Conservation (phyloP, 2,329 filamentous ascomycete species). For the Hypoxylon sp. region DNA sequence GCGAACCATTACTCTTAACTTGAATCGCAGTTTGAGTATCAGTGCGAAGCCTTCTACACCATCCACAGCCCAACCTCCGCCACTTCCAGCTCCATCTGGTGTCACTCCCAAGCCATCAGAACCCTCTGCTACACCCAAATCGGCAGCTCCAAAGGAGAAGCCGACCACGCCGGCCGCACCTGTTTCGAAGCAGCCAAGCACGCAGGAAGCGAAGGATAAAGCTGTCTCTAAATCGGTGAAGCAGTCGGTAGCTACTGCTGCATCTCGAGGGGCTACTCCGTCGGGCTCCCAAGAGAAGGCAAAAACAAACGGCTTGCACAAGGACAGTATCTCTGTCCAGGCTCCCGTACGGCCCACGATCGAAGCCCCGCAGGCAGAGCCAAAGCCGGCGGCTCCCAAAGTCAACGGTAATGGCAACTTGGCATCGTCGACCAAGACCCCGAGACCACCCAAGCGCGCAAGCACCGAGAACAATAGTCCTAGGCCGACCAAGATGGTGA, state of each 20-base stretch:
- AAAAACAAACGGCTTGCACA: slow-evolving; percentile 31
- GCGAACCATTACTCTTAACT: slow-evolving; percentile 46
- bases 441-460: slow-evolving; percentile 39
- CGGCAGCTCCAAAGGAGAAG: slow-evolving; percentile 17
- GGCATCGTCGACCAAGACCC: slow-evolving; percentile 26
- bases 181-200: slow-evolving; percentile 6
- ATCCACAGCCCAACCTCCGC: slow-evolving; percentile 16
- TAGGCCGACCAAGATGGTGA: slow-evolving; percentile 46
- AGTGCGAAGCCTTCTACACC: slow-evolving; percentile 33
- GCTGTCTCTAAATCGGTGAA: slow-evolving; percentile 8
- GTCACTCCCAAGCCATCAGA: slow-evolving; percentile 15
- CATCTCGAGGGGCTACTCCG: slow-evolving; percentile 24
- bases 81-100: background rate
- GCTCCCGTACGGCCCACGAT: slow-evolving; percentile 41
- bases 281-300: slow-evolving; percentile 31
- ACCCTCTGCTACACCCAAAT: slow-evolving; percentile 15
- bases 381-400: slow-evolving; percentile 34
- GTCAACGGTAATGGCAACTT: slow-evolving; percentile 32
- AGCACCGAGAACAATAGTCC: slow-evolving; percentile 42
- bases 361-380: slow-evolving; percentile 38
- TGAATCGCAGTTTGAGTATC: slow-evolving; percentile 41
- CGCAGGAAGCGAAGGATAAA: slow-evolving; percentile 16
- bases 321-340: slow-evolving; percentile 44
- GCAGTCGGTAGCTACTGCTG: slow-evolving; percentile 6
- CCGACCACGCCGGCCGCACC: slow-evolving; percentile 2